A percentile compares a stretch with the other conserved stretches of the same genome.
These are phyloP conservation scores for Magnusiomyces tetraspermus DNA, from an alignment of 1,139 yeast species.

Conservation along the genomic window DNA sequence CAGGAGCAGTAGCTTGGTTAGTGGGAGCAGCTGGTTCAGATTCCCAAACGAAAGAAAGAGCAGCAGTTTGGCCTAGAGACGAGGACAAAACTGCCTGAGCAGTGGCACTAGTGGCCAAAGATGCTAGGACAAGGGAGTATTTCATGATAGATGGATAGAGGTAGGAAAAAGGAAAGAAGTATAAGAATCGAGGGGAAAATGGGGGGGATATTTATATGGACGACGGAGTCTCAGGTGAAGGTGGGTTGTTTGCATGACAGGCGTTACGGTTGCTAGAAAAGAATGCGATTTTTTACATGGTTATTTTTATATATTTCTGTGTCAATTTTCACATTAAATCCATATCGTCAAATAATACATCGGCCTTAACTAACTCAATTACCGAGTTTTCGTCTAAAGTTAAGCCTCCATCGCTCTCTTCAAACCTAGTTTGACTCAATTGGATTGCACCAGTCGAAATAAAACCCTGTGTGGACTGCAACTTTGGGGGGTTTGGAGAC, in stretches of 20 bases:
- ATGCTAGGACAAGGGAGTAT: neutral
- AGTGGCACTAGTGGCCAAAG: neutral
- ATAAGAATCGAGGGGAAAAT: neutral
- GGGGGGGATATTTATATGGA: neutral
- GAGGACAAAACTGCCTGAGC: constrained; percentile 1
- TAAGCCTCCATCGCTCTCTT: too few species aligned
- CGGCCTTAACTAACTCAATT: too few species aligned
- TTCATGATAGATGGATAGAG: neutral
- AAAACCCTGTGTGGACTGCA: too few species aligned
- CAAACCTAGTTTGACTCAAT: too few species aligned
- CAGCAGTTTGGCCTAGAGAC: neutral
- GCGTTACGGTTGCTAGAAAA: neutral
- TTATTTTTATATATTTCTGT: neutral
- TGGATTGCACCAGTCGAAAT: too few species aligned
- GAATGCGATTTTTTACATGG: neutral
- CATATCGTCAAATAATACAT: too few species aligned
- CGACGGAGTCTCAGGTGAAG: neutral
- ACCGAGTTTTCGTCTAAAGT: too few species aligned
- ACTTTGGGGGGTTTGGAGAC: too few species aligned
- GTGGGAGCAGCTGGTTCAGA: neutral
- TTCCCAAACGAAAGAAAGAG: constrained; percentile 3
- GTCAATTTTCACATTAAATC: too few species aligned
- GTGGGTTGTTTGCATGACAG: neutral
- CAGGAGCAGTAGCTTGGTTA: neutral
- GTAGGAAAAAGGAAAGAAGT: neutral